These are phyloP conservation scores for Psilocybe cubensis DNA, from an alignment of 768 basidiomycete genomes.

Conservation along the genomic window DNA sequence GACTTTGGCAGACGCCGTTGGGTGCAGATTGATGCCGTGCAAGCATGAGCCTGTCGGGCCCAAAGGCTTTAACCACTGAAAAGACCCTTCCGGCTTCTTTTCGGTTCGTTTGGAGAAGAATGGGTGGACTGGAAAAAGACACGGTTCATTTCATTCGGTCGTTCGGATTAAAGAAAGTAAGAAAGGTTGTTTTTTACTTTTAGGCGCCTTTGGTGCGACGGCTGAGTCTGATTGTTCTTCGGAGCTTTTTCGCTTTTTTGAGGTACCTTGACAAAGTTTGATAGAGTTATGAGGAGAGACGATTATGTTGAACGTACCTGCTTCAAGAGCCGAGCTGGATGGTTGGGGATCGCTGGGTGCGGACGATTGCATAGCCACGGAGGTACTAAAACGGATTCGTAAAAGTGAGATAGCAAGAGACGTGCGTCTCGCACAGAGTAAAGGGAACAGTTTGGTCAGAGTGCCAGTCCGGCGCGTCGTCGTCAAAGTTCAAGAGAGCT, in stretches of 20 bases:
- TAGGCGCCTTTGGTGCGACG: conserved; percentile 7
- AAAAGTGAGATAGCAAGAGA: not conserved
- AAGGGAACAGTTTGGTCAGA: not conserved
- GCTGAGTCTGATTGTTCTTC: conserved; percentile 1
- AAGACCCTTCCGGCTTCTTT: conserved; percentile 23
- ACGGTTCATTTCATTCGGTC: not conserved
- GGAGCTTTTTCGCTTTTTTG: conserved; percentile 17
- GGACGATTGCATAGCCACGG: not conserved
- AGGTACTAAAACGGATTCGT: not conserved
- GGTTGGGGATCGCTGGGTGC: not conserved
- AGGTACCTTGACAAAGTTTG: conserved; percentile 4
- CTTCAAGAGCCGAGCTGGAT: not conserved
- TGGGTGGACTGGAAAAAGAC: conserved; percentile 32
- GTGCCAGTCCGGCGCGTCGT: not conserved
- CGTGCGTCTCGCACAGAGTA: not conserved
- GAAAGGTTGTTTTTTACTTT: conserved; percentile 15
- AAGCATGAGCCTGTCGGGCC: conserved; percentile 44
- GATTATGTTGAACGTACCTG: conserved; percentile 3
- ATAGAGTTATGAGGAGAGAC: not conserved
- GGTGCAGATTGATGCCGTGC: conserved; percentile 43
- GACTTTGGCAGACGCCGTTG: conserved; percentile 55
- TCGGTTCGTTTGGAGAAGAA: conserved; percentile 30
- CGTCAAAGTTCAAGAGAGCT: no score
- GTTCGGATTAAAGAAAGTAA: not conserved
- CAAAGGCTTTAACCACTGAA: conserved; percentile 44